Evolutionary conservation across 441 rosid genomes (phyloP).

Genomic region (Arabidopsis lyrata): DNA sequence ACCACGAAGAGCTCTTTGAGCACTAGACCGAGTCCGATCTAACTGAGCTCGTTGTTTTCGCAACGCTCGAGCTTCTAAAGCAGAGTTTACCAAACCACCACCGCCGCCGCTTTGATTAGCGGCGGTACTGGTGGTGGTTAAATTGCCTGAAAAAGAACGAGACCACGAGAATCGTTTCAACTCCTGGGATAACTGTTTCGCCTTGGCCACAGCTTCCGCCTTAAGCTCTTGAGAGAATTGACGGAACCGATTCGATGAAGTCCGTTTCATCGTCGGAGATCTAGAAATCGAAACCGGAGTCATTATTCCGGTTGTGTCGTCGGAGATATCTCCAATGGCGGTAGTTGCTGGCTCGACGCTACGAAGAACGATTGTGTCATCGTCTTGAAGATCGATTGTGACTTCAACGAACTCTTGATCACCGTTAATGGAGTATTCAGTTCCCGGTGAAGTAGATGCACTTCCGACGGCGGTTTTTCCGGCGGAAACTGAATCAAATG

Average conservation of each 20-base stretch:
- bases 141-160: conserved; percentile 50
- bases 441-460: conserved; percentile 63
- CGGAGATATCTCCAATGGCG: conserved; percentile 47
- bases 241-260: conserved; percentile 57
- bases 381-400: conserved; percentile 71
- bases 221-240: conserved; percentile 79
- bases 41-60: conserved; percentile 88
- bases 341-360: conserved; percentile 67
- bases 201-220: conserved; percentile 82
- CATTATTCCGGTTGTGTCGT: conserved; percentile 39
- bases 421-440: conserved; percentile 53
- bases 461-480: conserved; percentile 48
- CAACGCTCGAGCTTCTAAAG: conserved; percentile 81
- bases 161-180: conserved; percentile 85
- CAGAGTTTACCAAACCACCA: conserved; percentile 64
- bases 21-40: conserved; percentile 73
- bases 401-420: conserved; percentile 76
- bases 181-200: conserved; percentile 84
- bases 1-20: conserved; percentile 77
- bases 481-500: conserved; percentile 68
- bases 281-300: conserved; percentile 57
- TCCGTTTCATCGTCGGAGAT: conserved; percentile 65
- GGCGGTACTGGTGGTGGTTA: conserved; percentile 32
- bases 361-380: conserved; percentile 70
- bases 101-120: conserved; percentile 46